Percentiles rank a stretch among this genome's conserved stretches.
Evolutionary conservation across 1,284 basidiomycete species (phyloP).

Genomic region (Afroboletus lepidellus): DNA sequence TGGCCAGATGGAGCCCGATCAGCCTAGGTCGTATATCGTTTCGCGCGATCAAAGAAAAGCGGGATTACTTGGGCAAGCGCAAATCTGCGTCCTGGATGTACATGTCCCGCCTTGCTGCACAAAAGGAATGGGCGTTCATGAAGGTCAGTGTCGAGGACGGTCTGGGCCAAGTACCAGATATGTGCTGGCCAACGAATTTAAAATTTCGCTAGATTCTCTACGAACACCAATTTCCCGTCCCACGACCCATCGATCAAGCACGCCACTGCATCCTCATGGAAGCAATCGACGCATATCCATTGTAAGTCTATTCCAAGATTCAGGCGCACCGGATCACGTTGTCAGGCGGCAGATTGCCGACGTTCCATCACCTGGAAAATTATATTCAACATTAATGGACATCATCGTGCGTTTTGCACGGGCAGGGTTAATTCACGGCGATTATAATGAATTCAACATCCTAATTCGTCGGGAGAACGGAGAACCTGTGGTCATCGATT

Average conservation of each 20-base stretch:
- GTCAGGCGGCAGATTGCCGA: constrained; percentile 83
- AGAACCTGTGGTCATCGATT: constrained; percentile 94
- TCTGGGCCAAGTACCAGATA: background rate
- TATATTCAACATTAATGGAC: constrained; percentile 94
- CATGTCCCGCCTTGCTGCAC: constrained; percentile 93
- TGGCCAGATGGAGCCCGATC: constrained; percentile 14
- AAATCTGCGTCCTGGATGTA: constrained; percentile 99
- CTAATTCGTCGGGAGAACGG: constrained; percentile 81
- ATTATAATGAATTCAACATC: constrained; percentile 99
- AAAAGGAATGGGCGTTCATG: constrained; percentile 99
- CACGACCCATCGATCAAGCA: constrained; percentile 90
- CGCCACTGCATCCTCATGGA: constrained; percentile 97
- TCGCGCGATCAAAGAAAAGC: constrained; percentile 93
- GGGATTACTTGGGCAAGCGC: constrained; percentile 95
- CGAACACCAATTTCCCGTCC: constrained; percentile 92
- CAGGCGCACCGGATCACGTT: background rate
- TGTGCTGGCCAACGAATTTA: background rate
- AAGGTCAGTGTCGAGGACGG: constrained; percentile 62
- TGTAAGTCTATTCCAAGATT: constrained; percentile 50
- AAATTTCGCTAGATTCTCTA: constrained; percentile 72
- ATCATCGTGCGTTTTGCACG: constrained; percentile 93
- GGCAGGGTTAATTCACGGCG: constrained; percentile 94
- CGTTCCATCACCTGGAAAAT: constrained; percentile 80
- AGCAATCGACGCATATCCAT: constrained; percentile 91
- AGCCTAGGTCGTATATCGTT: constrained; percentile 96